These are phyloP conservation scores for Cubamyces sp. DNA, from an alignment of 768 basidiomycete genomes.

Conservation along the genomic window DNA sequence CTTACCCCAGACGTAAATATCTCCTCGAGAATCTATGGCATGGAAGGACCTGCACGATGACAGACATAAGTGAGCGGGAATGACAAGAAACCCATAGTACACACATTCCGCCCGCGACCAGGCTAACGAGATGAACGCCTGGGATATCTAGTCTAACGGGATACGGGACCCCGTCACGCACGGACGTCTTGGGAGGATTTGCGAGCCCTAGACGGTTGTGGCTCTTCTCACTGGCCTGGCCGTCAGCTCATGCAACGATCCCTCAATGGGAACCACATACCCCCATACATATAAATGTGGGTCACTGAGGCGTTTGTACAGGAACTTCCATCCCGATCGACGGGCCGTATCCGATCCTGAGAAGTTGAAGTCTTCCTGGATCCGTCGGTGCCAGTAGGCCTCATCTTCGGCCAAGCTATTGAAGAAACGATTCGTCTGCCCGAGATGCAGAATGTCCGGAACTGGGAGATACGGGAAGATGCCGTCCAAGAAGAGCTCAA, in stretches of 20 bases:
- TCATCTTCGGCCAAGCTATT: slow-evolving; percentile 66
- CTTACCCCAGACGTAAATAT: slow-evolving; percentile 82
- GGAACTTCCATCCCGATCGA: slow-evolving; percentile 75
- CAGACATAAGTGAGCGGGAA: neutral
- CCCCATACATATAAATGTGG: slow-evolving; percentile 62
- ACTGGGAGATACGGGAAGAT: slow-evolving; percentile 61
- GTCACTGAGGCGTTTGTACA: slow-evolving; percentile 71
- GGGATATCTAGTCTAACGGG: slow-evolving; percentile 67
- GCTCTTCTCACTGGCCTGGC: slow-evolving; percentile 51
- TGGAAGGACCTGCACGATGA: slow-evolving; percentile 72
- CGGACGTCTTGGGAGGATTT: slow-evolving; percentile 38
- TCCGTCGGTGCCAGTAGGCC: slow-evolving; percentile 76
- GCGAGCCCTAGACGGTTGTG: slow-evolving; percentile 68
- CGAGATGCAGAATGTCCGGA: slow-evolving; percentile 59
- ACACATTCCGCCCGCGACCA: slow-evolving; percentile 85
- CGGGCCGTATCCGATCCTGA: slow-evolving; percentile 72
- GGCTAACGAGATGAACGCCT: slow-evolving; percentile 64
- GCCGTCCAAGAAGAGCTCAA: slow-evolving; percentile 80
- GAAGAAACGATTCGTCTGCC: slow-evolving; percentile 68
- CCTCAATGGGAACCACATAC: slow-evolving; percentile 41
- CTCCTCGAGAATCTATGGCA: slow-evolving; percentile 76
- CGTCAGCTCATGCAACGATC: neutral
- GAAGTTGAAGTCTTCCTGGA: slow-evolving; percentile 78
- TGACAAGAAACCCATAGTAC: slow-evolving; percentile 31
- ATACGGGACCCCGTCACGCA: slow-evolving; percentile 55